Evolutionary conservation across 1,139 yeast species (phyloP).

Genomic region (Insectozyma bohioensis): DNA sequence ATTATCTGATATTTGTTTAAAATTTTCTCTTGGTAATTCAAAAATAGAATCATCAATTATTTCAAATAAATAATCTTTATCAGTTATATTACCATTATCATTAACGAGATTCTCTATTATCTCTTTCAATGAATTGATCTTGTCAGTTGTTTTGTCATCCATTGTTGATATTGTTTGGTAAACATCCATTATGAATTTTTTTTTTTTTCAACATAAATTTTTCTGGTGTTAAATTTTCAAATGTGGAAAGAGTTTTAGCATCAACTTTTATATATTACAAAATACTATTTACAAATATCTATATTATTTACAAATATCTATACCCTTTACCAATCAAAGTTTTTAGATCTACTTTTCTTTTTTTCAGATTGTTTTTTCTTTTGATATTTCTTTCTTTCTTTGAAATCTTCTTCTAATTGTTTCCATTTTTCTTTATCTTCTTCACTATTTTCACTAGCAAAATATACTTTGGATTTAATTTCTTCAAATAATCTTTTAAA

Average conservation of each 20-base stretch:
- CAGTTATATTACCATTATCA: too few relatives aligned
- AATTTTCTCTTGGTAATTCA: too few relatives aligned
- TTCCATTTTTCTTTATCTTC: slow-evolving; percentile 59
- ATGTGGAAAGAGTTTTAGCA: too few relatives aligned
- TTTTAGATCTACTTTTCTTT: slow-evolving; percentile 49
- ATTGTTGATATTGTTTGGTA: too few relatives aligned
- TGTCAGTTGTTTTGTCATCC: too few relatives aligned
- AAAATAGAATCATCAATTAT: slow-evolving; percentile 5
- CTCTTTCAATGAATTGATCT: too few relatives aligned
- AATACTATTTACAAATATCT: too few relatives aligned
- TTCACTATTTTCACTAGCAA: slow-evolving; percentile 51
- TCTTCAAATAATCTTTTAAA: slow-evolving; percentile 56
- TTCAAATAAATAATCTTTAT: slow-evolving; percentile 5
- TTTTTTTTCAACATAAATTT: neutral
- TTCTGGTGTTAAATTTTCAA: neutral
- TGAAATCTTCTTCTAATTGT: slow-evolving; percentile 41
- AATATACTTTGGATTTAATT: slow-evolving; percentile 45
- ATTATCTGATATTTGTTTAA: too few relatives aligned
- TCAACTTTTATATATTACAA: too few relatives aligned
- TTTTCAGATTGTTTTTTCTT: slow-evolving; percentile 58
- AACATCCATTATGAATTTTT: too few relatives aligned
- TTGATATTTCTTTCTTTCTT: slow-evolving; percentile 47
- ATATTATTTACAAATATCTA: too few relatives aligned
- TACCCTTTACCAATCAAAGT: slow-evolving; percentile 27
- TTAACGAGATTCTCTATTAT: too few relatives aligned